Conservation (phyloP, 2,329 filamentous ascomycete genomes). For the Aspergillus thermomutatus region DNA sequence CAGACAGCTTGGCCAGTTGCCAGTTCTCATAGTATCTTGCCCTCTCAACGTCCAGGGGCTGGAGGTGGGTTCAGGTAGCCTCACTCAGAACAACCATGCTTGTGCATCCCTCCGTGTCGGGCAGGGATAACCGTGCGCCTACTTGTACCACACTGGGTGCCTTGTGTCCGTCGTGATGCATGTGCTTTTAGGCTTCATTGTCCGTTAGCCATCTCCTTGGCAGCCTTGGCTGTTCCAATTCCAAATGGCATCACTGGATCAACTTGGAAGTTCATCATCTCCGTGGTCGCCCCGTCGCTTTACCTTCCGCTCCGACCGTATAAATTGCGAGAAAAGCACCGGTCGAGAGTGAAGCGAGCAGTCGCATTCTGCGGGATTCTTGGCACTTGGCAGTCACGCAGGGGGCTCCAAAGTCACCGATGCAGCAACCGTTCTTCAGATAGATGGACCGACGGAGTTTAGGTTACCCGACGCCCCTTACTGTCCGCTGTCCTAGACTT, state of each 20-base stretch:
- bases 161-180: neutral
- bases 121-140: neutral
- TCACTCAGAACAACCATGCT: neutral
- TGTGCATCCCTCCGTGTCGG: neutral
- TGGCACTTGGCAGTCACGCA: constrained; percentile 33
- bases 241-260: constrained; percentile 2
- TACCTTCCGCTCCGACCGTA: neutral
- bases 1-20: neutral
- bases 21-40: neutral
- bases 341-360: constrained; percentile 4
- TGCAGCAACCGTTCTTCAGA: neutral
- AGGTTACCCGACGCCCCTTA: neutral
- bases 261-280: constrained; percentile 9
- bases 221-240: neutral
- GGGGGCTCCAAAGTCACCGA: constrained; percentile 14
- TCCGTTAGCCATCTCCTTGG: constrained; percentile 3
- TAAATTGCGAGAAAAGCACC: neutral
- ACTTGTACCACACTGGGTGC: constrained; percentile 1
- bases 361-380: constrained; percentile 22
- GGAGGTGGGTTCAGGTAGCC: neutral
- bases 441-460: neutral
- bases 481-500: neutral
- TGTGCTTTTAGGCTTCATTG: neutral
- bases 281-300: constrained; percentile 6
- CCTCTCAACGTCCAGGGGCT: neutral